Conservation (phyloP, 106 monocot species). For the Allium fistulosum region DNA sequence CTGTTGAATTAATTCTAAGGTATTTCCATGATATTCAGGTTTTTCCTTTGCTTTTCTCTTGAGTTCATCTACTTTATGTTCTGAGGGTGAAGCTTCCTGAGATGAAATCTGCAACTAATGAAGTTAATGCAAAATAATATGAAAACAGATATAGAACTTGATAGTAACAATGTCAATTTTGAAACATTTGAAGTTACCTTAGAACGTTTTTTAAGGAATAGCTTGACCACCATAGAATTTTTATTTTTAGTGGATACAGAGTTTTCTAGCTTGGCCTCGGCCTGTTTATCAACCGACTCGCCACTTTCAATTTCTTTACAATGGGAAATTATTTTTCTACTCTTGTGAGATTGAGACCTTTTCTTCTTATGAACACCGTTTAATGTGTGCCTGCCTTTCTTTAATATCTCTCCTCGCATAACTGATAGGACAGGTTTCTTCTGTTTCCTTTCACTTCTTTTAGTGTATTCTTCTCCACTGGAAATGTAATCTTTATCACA, state of each 20-base stretch:
- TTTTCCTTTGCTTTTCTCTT: conserved; percentile 17
- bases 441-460: conserved; percentile 14
- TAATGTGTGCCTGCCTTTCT: conserved; percentile 32
- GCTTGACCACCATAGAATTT: conserved; percentile 24
- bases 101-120: conserved; percentile 16
- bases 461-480: conserved; percentile 15
- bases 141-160: too few relatives aligned
- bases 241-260: conserved; percentile 24
- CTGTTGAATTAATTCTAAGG: conserved; percentile 35
- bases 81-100: conserved; percentile 11
- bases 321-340: conserved; percentile 15
- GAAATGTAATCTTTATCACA: conserved; percentile 16
- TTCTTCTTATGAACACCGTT: conserved; percentile 26
- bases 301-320: conserved; percentile 31
- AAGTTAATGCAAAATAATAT: too few relatives aligned
- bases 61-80: conserved; percentile 22
- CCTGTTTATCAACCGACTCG: conserved; percentile 18
- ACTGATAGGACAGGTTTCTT: conserved; percentile 19
- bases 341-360: conserved; percentile 25
- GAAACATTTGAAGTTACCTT: conserved; percentile 33
- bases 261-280: conserved; percentile 15
- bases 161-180: too few relatives aligned
- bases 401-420: conserved; percentile 23
- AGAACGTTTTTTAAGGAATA: conserved; percentile 12
- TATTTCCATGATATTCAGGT: conserved; percentile 10